Conservation (phyloP, 192 early-diverging fungal species). For the Backusella morwellensis region DNA sequence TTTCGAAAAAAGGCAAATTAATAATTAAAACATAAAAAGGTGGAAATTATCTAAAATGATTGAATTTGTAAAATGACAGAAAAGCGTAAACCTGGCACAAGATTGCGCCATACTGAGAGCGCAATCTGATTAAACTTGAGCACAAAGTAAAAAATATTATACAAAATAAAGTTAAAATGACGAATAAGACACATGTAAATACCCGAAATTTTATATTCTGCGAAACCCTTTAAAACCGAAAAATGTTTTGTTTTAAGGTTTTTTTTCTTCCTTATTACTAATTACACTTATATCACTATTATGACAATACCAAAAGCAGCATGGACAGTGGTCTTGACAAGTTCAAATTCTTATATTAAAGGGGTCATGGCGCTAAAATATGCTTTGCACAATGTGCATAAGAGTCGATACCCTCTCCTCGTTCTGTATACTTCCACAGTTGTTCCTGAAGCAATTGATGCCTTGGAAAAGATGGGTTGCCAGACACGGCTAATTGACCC, state of each 20-base stretch:
- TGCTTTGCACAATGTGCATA: conserved; percentile 11
- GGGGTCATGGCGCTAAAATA: conserved; percentile 14
- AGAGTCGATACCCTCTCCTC: conserved; percentile 32
- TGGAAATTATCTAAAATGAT: background rate
- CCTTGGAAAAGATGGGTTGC: conserved; percentile 12
- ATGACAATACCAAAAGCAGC: background rate
- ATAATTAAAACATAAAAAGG: background rate
- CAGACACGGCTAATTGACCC: conserved; percentile 12
- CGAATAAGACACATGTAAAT: background rate
- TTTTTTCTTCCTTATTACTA: background rate
- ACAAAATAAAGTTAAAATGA: background rate
- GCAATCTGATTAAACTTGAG: background rate
- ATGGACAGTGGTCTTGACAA: conserved; percentile 23
- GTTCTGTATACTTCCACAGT: conserved; percentile 31
- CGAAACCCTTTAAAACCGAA: background rate
- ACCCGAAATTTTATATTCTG: background rate
- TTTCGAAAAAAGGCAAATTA: background rate
- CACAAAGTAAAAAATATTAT: background rate
- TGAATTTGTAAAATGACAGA: background rate
- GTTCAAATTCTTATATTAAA: conserved; percentile 21
- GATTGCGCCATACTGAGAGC: background rate
- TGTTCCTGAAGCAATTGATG: background rate
- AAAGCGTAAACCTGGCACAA: background rate
- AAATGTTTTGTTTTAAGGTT: background rate
- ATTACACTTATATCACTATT: background rate